phyloP scores from a whole-genome alignment of 2,329 filamentous ascomycete species.

The Pestalotiopsis sp. region DNA sequence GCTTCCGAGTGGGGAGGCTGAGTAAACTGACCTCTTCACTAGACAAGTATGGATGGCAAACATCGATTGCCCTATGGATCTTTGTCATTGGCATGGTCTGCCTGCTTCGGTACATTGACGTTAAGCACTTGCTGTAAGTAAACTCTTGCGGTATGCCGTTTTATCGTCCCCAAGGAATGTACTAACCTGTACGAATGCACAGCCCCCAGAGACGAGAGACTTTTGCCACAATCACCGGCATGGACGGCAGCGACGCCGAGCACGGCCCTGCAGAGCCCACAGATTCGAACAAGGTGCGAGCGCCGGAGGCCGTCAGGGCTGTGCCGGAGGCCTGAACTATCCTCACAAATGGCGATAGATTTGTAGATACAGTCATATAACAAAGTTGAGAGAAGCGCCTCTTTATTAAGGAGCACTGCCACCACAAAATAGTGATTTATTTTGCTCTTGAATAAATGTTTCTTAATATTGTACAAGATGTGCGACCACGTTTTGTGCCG shows the following conservation, averaged over 20 bases:
- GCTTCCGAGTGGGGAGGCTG: neutral
- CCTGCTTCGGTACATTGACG: constrained; percentile 44
- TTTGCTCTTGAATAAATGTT: no score
- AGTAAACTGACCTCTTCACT: neutral
- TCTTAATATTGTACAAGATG: no score
- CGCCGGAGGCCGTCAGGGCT: neutral
- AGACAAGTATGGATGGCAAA: constrained; percentile 52
- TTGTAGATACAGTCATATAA: no score
- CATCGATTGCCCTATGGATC: constrained; percentile 44
- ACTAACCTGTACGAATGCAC: neutral
- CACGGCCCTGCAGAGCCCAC: neutral
- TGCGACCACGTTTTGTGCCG: no score
- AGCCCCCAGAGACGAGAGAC: constrained; percentile 8
- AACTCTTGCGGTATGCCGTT: neutral
- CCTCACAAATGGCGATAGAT: neutral
- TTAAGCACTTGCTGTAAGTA: constrained; percentile 38
- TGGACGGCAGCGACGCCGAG: neutral
- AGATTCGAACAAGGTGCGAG: neutral
- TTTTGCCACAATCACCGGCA: neutral
- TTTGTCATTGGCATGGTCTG: constrained; percentile 49
- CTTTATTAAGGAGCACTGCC: no score
- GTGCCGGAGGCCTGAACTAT: constrained; percentile 4
- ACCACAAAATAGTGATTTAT: no score
- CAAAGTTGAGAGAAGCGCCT: no score
- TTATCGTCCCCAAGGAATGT: neutral